A percentile compares a stretch with the other conserved stretches of the same genome.
phyloP scores from a whole-genome alignment of 805 yeast genomes.

The Candida odintsovae region DNA sequence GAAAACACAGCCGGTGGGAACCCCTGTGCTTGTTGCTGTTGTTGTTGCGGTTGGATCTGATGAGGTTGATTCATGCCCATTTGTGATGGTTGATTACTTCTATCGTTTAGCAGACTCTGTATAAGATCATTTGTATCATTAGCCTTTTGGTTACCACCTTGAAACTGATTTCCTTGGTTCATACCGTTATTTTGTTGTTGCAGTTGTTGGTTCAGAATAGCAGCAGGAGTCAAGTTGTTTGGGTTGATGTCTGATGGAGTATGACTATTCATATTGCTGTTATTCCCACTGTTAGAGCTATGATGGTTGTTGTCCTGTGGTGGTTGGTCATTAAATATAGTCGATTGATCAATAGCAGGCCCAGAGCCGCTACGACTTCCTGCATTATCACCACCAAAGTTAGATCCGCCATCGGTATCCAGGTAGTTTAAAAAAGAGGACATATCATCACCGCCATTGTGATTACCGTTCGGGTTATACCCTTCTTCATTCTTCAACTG shows the following conservation, averaged over 20 bases:
- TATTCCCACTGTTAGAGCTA: slow-evolving; percentile 16
- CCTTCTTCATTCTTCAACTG: slow-evolving; percentile 22
- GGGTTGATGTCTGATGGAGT: neutral
- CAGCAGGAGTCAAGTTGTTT: slow-evolving; percentile 15
- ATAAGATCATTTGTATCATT: slow-evolving; percentile 18
- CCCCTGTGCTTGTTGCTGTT: slow-evolving; percentile 16
- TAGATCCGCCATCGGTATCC: slow-evolving; percentile 27
- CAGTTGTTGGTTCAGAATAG: slow-evolving; percentile 14
- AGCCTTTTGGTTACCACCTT: slow-evolving; percentile 15
- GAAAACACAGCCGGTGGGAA: slow-evolving; percentile 24
- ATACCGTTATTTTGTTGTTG: slow-evolving; percentile 10
- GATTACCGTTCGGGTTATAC: slow-evolving; percentile 10
- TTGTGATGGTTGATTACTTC: slow-evolving; percentile 25
- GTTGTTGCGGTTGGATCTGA: slow-evolving; percentile 12
- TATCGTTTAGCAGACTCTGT: slow-evolving; percentile 24
- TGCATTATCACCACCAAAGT: neutral
- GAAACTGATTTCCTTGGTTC: slow-evolving; percentile 15
- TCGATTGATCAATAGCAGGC: neutral
- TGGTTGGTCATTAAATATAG: slow-evolving; percentile 4
- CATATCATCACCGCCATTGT: slow-evolving; percentile 27
- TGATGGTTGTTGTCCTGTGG: slow-evolving; percentile 1
- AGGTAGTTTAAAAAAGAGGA: slow-evolving; percentile 45
- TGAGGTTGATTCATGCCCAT: slow-evolving; percentile 1
- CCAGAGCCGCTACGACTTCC: neutral
- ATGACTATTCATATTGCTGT: slow-evolving; percentile 12